phyloP scores from a whole-genome alignment of 2,329 filamentous ascomycete species.

The Paraconiothyrium brasiliense region DNA sequence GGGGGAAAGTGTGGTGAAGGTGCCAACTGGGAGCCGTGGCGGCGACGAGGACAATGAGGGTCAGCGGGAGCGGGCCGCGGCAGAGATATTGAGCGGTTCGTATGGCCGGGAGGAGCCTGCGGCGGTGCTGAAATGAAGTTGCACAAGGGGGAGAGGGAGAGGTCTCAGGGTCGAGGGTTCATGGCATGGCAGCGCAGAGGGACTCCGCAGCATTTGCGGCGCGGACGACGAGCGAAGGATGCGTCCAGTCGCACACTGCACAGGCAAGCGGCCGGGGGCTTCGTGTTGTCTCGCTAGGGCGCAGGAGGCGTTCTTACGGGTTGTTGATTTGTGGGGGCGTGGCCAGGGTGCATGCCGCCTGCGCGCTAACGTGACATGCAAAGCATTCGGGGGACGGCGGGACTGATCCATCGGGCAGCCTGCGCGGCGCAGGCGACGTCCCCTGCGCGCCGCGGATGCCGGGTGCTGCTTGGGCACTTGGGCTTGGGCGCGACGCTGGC shows the following conservation, averaged over 20 bases:
- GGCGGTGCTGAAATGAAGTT: neutral
- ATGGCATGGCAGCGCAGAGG: neutral
- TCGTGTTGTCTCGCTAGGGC: constrained; percentile 13
- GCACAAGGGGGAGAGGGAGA: constrained; percentile 6
- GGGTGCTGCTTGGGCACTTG: constrained; percentile 1
- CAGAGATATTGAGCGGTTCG: constrained; percentile 3
- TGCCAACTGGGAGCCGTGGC: neutral
- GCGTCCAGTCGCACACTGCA: constrained; percentile 8
- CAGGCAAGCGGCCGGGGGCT: constrained; percentile 6
- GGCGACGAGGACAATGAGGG: constrained; percentile 1
- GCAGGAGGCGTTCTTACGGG: constrained; percentile 11
- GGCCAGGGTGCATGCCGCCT: neutral
- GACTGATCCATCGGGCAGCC: constrained; percentile 9
- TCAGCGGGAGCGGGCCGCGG: constrained; percentile 9
- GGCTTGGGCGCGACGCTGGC: constrained; percentile 9
- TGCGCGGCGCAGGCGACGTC: neutral
- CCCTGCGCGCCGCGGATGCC: constrained; percentile 11
- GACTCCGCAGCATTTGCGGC: constrained; percentile 6
- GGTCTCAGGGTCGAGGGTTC: constrained; percentile 5
- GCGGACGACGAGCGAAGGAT: constrained; percentile 14
- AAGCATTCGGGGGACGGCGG: constrained; percentile 16
- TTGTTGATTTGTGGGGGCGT: constrained; percentile 13
- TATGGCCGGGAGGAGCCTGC: neutral
- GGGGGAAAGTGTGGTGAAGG: neutral
- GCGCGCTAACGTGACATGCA: constrained; percentile 9